These are phyloP conservation scores for Fusarium heterosporum DNA, from an alignment of 2,329 filamentous ascomycete genomes.

Conservation along the genomic window DNA sequence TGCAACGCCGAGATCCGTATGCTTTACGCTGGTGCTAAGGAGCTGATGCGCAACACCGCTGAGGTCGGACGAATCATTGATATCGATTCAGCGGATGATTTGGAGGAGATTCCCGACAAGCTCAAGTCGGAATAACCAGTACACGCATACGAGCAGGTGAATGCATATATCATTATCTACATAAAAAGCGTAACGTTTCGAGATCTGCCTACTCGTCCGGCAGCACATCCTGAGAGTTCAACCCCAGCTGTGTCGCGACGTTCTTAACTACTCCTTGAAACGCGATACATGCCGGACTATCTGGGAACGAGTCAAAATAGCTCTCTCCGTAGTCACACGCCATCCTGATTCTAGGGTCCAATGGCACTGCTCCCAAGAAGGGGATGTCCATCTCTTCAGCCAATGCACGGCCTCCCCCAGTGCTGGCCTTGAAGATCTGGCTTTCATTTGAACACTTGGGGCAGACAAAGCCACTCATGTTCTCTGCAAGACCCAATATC, in stretches of 20 bases:
- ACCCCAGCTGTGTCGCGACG: conserved; percentile 73
- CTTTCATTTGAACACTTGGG: conserved; percentile 85
- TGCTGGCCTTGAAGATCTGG: conserved; percentile 91
- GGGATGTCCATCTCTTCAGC: conserved; percentile 89
- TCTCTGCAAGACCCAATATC: conserved; percentile 92
- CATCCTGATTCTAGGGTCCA: conserved; percentile 96
- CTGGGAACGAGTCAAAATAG: conserved; percentile 93
- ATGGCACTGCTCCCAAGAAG: conserved; percentile 88
- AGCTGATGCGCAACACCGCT: conserved; percentile 92
- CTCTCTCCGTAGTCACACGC: conserved; percentile 97
- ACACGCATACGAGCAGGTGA: not conserved
- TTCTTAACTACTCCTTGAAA: conserved; percentile 83
- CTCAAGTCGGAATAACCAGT: conserved; percentile 49
- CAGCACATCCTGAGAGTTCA: conserved; percentile 67
- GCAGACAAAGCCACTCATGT: conserved; percentile 98
- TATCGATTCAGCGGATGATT: conserved; percentile 81
- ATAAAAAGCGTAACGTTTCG: conserved; percentile 24
- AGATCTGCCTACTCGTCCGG: conserved; percentile 49
- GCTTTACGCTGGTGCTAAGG: conserved; percentile 96
- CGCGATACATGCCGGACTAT: conserved; percentile 89
- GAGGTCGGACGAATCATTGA: conserved; percentile 92
- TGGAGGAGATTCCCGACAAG: conserved; percentile 82
- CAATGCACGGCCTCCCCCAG: conserved; percentile 83
- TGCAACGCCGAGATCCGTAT: conserved; percentile 89
- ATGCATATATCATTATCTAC: conserved; percentile 35